Conservation (phyloP, 805 yeast species). For the Saccharomycopsis microspora region DNA sequence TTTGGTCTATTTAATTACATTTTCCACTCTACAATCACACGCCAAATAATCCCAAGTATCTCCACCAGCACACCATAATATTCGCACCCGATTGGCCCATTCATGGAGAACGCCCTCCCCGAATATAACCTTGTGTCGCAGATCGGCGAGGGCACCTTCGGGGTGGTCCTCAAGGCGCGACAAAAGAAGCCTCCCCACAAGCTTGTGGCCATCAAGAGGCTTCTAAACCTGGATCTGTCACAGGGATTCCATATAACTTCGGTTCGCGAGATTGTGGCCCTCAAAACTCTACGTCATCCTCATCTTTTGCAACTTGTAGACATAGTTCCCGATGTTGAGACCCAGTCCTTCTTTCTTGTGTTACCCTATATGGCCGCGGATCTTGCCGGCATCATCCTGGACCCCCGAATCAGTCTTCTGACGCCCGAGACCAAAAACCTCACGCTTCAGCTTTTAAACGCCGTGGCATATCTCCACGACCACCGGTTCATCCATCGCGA, state of each 20-base stretch:
- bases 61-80: neutral
- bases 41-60: neutral
- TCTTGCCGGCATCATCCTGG: conserved; percentile 78
- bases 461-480: conserved; percentile 71
- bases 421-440: conserved; percentile 73
- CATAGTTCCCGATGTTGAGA: conserved; percentile 28
- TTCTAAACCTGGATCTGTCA: conserved; percentile 30
- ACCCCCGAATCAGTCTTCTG: conserved; percentile 51
- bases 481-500: conserved; percentile 68
- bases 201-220: conserved; percentile 78
- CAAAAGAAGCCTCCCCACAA: conserved; percentile 35
- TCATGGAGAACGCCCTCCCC: neutral
- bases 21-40: too few relatives aligned
- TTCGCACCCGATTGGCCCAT: neutral
- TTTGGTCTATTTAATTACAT: too few relatives aligned
- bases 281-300: conserved; percentile 56
- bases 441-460: conserved; percentile 65
- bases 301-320: conserved; percentile 73
- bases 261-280: conserved; percentile 76
- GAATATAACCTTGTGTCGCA: conserved; percentile 1
- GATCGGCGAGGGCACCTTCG: conserved; percentile 79
- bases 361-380: conserved; percentile 90
- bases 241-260: conserved; percentile 87
- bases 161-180: conserved; percentile 76
- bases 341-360: conserved; percentile 61